Conservation (phyloP, 352 stramenopile species). For the Globisporangium acanthophoron region DNA sequence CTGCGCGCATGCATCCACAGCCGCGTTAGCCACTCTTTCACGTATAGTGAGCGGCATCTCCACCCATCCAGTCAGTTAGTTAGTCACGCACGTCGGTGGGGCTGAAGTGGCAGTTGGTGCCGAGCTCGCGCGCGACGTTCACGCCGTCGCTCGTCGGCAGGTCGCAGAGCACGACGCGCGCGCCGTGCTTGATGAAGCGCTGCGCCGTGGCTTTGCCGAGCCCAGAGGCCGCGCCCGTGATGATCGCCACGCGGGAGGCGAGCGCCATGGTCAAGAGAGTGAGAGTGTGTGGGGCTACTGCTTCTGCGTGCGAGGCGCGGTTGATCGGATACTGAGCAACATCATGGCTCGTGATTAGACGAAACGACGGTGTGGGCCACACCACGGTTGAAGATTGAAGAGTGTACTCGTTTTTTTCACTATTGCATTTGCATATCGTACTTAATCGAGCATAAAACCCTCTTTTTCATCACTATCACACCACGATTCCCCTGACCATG, state of each 20-base stretch:
- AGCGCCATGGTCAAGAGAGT: conserved; percentile 36
- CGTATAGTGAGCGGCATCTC: background rate
- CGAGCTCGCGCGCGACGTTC: conserved; percentile 69
- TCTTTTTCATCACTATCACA: background rate
- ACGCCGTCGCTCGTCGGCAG: conserved; percentile 79
- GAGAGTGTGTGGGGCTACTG: too few species aligned
- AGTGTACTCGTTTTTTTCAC: too few species aligned
- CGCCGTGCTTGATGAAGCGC: conserved; percentile 86
- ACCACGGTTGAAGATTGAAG: background rate
- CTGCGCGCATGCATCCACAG: conserved; percentile 25
- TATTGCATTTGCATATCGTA: too few species aligned
- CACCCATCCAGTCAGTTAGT: background rate
- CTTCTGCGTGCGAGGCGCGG: background rate
- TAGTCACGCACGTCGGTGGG: conserved; percentile 55
- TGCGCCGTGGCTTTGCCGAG: conserved; percentile 90
- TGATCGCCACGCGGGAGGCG: conserved; percentile 71
- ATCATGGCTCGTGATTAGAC: background rate
- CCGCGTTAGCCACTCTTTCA: background rate
- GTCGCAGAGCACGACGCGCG: conserved; percentile 91
- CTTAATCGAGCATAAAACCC: too few species aligned
- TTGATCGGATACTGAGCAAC: background rate
- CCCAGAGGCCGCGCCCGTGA: conserved; percentile 92
- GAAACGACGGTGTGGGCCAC: background rate
- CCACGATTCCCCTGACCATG: background rate
- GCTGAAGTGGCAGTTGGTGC: conserved; percentile 76